These are phyloP conservation scores for Ampelocalamus luodianensis DNA, from an alignment of 176 grass and related monocot species.

Conservation along the genomic window DNA sequence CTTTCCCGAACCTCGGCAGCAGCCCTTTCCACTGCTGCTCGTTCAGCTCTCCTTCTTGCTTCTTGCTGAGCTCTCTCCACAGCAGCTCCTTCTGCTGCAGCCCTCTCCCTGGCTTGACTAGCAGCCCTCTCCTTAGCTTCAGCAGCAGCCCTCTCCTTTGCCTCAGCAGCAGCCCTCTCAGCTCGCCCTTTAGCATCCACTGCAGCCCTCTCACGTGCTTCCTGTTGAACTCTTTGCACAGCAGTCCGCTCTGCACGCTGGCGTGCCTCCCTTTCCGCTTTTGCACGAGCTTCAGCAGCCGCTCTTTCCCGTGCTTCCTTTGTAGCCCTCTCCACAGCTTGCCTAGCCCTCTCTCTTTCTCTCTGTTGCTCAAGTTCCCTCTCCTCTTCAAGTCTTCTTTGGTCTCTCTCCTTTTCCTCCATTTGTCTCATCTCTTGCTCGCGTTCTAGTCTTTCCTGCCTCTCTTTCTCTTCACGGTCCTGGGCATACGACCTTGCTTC, in stretches of 20 bases:
- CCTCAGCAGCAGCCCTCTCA: constrained; percentile 60
- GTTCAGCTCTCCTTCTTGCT: constrained; percentile 68
- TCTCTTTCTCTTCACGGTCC: constrained; percentile 56
- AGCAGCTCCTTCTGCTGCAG: constrained; percentile 70
- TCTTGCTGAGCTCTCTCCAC: constrained; percentile 81
- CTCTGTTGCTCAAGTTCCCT: constrained; percentile 61
- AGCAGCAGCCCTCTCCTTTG: constrained; percentile 55
- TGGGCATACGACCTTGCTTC: constrained; percentile 44
- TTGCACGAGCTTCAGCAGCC: constrained; percentile 69
- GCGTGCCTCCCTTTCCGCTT: constrained; percentile 70
- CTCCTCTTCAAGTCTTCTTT: constrained; percentile 60
- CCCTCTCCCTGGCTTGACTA: constrained; percentile 56
- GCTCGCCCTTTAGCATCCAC: constrained; percentile 58
- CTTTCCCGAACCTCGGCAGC: constrained; percentile 72
- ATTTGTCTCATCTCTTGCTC: constrained; percentile 57
- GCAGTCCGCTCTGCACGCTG: constrained; percentile 67
- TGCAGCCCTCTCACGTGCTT: constrained; percentile 81
- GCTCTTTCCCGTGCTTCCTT: constrained; percentile 85
- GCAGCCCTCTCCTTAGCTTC: constrained; percentile 60
- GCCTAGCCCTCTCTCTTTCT: constrained; percentile 73
- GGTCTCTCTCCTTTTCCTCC: constrained; percentile 62
- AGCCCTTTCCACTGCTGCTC: constrained; percentile 70
- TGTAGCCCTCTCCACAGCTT: constrained; percentile 74
- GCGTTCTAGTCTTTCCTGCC: constrained; percentile 49
- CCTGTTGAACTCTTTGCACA: constrained; percentile 71